phyloP scores from a whole-genome alignment of 2,329 filamentous ascomycete species.

The Metarhizium rileyi region DNA sequence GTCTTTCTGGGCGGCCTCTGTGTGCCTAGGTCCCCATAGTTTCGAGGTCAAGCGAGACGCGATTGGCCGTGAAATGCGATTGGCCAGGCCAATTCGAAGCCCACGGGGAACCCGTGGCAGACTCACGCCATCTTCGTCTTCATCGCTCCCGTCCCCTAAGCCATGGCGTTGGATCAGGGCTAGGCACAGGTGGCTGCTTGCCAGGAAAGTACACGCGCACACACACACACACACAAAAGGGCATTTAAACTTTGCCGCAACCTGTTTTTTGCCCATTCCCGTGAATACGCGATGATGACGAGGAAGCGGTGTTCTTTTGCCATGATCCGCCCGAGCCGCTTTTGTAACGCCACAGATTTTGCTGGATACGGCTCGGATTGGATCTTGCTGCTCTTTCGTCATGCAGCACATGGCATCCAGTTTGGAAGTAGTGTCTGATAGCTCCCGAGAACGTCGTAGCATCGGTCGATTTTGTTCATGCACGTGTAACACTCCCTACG shows the following conservation, averaged over 20 bases:
- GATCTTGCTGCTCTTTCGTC: background rate
- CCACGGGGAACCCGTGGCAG: background rate
- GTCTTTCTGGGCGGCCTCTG: too few relatives aligned
- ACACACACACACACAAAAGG: too few relatives aligned
- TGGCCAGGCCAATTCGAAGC: background rate
- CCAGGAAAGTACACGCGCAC: too few relatives aligned
- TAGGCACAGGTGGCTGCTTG: too few relatives aligned
- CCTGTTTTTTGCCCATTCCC: background rate
- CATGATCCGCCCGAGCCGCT: background rate
- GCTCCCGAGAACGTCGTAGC: too few relatives aligned
- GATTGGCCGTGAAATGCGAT: slow-evolving; percentile 5
- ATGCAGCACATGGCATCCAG: background rate
- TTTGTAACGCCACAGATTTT: background rate
- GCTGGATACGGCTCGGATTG: background rate
- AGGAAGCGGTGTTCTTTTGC: too few relatives aligned
- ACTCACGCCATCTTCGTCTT: slow-evolving; percentile 4
- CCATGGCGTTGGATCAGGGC: too few relatives aligned
- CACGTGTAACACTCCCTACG: too few relatives aligned
- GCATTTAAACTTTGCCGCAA: background rate
- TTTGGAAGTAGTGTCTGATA: too few relatives aligned
- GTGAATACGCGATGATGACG: too few relatives aligned
- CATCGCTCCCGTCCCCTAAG: background rate
- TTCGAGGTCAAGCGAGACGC: background rate
- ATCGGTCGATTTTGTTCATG: too few relatives aligned
- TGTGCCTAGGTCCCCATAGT: too few relatives aligned